Evolutionary conservation across 148 eudicot species (phyloP), one percentile per base, ranked within the genome.

Genomic region (Rhododendron griersonianum): DNA sequence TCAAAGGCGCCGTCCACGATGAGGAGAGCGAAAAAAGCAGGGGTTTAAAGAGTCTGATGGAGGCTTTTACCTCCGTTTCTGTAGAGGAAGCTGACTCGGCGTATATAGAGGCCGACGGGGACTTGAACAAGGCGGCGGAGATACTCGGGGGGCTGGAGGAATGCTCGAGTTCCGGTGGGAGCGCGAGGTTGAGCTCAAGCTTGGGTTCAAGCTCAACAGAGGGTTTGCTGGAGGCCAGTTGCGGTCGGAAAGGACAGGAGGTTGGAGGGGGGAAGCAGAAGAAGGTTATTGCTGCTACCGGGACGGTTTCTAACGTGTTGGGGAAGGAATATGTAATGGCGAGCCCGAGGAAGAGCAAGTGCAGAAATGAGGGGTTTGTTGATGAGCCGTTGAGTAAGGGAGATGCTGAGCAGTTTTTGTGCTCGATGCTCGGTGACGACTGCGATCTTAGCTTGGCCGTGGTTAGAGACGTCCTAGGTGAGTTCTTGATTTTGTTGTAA

Each of bases 401-500:
- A 78, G 98, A 95, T 35, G 83, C 89, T 10, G 98, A 95, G 87
- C 98, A 94, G 90, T 97, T 97, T 77, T 87, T 97, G 87, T 93
- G 92, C 55, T 93, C 96, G 15, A 93, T 97, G 98, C 95, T 97
- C 50, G 98, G 98, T n/a, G 93, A 93, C 50, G 95, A 91, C 0
- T 90, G 91, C 84, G 95, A 95, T 39, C 90, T 97, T 81, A 85
- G 91, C 91, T 86, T 94, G 93, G 98, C 92, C 59, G 95, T 97
- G 85, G 96, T 95, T 77, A 90, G 88, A 88, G 99, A 97, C 86
- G 98, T 97, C 41, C 87, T 97, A 28, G 91, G 99, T 97, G 86
- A 93, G 96, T 87, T 77, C n/a, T 73, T 7, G 19, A 41, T 50
- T 7, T 25, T 73, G 25, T 37, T 33, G 48, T 59, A 30, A 30